These are phyloP conservation scores for Phaseolus coccineus DNA, from an alignment of 331 rosid species.

Conservation along the genomic window DNA sequence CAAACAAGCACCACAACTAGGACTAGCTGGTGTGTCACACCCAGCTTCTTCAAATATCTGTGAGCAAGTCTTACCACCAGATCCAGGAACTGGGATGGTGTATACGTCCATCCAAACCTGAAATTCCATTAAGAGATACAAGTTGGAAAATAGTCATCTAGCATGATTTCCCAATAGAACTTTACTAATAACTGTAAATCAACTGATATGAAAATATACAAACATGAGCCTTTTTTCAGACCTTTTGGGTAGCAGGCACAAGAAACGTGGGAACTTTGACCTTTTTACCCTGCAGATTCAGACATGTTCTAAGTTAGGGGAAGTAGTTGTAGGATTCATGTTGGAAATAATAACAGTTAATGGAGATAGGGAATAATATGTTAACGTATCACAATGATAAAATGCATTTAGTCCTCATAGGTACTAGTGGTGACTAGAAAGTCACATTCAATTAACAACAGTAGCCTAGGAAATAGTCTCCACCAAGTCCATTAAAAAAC, in stretches of 20 bases:
- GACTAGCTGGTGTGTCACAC: constrained; percentile 97
- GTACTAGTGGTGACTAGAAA: neutral
- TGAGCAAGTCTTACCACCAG: constrained; percentile 98
- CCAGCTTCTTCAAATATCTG: constrained; percentile 99
- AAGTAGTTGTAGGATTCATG: constrained; percentile 20
- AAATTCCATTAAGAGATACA: constrained; percentile 22
- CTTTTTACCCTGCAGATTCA: constrained; percentile 75
- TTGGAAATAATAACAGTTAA: constrained; percentile 1
- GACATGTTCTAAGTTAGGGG: constrained; percentile 28
- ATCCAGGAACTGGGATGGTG: constrained; percentile 81
- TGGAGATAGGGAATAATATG: neutral
- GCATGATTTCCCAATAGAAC: constrained; percentile 28
- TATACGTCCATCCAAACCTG: constrained; percentile 99
- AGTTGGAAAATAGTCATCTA: constrained; percentile 6
- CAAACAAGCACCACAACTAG: constrained; percentile 95
- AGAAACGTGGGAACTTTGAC: constrained; percentile 98
- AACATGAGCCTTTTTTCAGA: constrained; percentile 42
- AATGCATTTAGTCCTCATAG: neutral
- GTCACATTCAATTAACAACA: neutral
- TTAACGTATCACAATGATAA: neutral
- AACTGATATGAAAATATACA: neutral
- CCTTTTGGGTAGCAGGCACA: constrained; percentile 99
- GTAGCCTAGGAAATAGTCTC: neutral
- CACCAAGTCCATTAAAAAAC: neutral
- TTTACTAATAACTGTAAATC: neutral